Evolutionary conservation across 192 early-diverging fungal species (phyloP).

Genomic region (Phlyctochytrium arcticum): DNA sequence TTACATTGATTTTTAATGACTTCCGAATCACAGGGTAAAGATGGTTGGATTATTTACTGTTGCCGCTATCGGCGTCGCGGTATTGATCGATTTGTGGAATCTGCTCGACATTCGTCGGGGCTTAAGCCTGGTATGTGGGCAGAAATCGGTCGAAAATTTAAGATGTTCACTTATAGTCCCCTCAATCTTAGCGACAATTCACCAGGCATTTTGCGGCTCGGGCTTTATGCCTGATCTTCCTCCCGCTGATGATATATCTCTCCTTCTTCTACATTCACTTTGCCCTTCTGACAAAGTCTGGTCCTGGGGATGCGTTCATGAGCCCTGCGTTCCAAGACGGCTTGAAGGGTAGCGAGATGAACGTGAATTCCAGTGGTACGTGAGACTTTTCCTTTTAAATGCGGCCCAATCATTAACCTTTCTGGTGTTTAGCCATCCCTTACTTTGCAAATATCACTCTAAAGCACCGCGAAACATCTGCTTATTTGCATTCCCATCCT

Average conservation of each 20-base stretch:
- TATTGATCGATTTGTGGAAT: slow-evolving; percentile 86
- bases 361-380: slow-evolving; percentile 43
- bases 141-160: too few species aligned
- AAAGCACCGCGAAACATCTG: slow-evolving; percentile 70
- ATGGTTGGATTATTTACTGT: slow-evolving; percentile 94
- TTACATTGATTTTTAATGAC: too few species aligned
- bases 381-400: not conserved
- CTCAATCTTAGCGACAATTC: slow-evolving; percentile 58
- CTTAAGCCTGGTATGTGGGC: slow-evolving; percentile 47
- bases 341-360: slow-evolving; percentile 71
- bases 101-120: slow-evolving; percentile 81
- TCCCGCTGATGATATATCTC: slow-evolving; percentile 76
- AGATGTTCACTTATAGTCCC: too few species aligned
- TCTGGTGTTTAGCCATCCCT: slow-evolving; percentile 54
- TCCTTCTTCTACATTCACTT: slow-evolving; percentile 94
- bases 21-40: slow-evolving; percentile 64
- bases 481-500: slow-evolving; percentile 74
- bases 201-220: slow-evolving; percentile 81
- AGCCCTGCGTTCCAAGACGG: slow-evolving; percentile 82
- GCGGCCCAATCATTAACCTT: not conserved
- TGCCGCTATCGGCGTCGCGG: slow-evolving; percentile 75
- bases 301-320: slow-evolving; percentile 94
- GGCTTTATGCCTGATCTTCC: slow-evolving; percentile 72
- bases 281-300: slow-evolving; percentile 69
- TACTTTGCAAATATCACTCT: slow-evolving; percentile 79